Evolutionary conservation across 768 basidiomycete species (phyloP).

Genomic region (Auriscalpium orientale): DNA sequence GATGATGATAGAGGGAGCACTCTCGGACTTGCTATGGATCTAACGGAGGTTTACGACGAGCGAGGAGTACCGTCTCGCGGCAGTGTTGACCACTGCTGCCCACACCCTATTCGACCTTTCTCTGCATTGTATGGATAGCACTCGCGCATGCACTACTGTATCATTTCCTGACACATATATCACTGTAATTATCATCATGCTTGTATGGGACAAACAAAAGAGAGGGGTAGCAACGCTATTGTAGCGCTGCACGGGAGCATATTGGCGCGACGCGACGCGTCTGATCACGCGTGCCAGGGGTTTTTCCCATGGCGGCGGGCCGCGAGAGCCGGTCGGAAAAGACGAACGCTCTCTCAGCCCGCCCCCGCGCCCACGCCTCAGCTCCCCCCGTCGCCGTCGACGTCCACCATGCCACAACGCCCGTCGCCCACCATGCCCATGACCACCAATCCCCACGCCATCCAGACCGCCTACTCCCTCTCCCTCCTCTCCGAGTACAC

Average conservation of each 20-base stretch:
- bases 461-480: slow-evolving; percentile 50
- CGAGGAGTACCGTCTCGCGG: background rate
- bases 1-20: background rate
- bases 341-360: background rate
- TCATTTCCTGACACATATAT: background rate
- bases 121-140: background rate
- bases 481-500: slow-evolving; percentile 75
- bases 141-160: background rate
- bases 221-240: background rate
- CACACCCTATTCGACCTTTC: background rate
- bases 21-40: background rate
- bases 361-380: background rate
- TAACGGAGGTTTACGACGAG: background rate
- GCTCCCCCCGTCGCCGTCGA: background rate
- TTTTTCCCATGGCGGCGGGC: background rate
- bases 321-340: background rate
- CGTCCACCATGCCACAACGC: background rate
- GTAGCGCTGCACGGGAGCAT: background rate
- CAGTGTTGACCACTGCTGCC: background rate
- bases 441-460: slow-evolving; percentile 22
- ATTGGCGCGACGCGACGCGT: background rate
- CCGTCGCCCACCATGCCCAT: background rate
- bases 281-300: background rate
- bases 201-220: background rate
- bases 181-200: background rate